Conservation (phyloP, 192 early-diverging fungal genomes). For the Radiomyces spectabilis region DNA sequence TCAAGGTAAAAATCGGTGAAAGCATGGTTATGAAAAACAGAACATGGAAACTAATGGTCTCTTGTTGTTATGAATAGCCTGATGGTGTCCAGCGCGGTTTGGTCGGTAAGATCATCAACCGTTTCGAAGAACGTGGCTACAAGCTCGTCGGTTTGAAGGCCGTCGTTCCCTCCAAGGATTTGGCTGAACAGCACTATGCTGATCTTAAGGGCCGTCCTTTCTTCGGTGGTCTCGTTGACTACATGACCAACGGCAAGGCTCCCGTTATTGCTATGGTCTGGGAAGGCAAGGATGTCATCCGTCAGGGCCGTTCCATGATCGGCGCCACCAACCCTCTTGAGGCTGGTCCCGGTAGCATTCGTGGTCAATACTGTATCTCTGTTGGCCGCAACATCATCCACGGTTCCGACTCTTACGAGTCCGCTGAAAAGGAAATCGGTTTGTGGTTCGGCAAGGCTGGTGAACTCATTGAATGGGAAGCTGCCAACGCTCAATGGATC, state of each 20-base stretch:
- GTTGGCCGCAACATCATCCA: conserved; percentile 83
- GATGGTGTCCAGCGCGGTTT: conserved; percentile 84
- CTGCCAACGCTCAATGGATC: conserved; percentile 62
- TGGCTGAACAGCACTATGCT: conserved; percentile 84
- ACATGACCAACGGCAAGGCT: conserved; percentile 85
- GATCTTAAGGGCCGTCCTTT: conserved; percentile 83
- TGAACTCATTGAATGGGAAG: conserved; percentile 54
- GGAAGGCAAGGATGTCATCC: conserved; percentile 82
- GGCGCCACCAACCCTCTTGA: conserved; percentile 90
- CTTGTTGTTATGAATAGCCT: conserved; percentile 48
- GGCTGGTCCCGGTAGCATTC: conserved; percentile 83
- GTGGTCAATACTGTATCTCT: conserved; percentile 74
- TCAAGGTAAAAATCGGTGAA: conserved; percentile 28
- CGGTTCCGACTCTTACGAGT: conserved; percentile 79
- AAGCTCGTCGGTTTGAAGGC: conserved; percentile 85
- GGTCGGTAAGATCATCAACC: conserved; percentile 76
- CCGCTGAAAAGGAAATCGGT: conserved; percentile 69
- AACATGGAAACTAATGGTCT: not conserved
- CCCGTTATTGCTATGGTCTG: conserved; percentile 84
- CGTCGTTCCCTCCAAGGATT: conserved; percentile 46
- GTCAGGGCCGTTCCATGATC: conserved; percentile 80
- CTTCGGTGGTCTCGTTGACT: conserved; percentile 82
- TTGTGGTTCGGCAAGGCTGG: conserved; percentile 63
- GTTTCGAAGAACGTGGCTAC: conserved; percentile 88
- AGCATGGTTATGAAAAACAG: not conserved